Percentiles rank a stretch among this genome's conserved stretches.
Evolutionary conservation across 129 eudicot species (phyloP).

Genomic region (Flaveria bidentis): DNA sequence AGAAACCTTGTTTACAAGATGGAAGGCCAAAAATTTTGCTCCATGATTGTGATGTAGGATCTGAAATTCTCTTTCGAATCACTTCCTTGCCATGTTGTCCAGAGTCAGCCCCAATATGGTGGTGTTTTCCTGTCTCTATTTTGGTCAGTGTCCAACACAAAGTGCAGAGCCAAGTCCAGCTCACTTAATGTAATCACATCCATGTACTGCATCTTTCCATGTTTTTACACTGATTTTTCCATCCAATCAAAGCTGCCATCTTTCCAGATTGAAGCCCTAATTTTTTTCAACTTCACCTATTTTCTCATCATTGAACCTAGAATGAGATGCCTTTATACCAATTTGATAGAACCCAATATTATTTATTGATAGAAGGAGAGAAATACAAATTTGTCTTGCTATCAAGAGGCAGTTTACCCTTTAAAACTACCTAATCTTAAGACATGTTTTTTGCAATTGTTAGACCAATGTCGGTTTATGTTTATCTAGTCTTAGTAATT

Average conservation of each 20-base stretch:
- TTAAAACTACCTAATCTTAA: background rate
- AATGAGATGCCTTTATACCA: background rate
- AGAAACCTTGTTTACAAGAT: slow-evolving; percentile 1
- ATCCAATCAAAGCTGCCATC: background rate
- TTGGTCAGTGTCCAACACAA: background rate
- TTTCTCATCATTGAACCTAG: background rate
- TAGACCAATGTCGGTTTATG: no score
- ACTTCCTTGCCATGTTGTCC: slow-evolving; percentile 2
- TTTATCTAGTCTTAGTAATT: no score
- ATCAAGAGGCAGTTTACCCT: background rate
- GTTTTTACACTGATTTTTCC: background rate
- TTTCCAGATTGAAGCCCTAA: background rate
- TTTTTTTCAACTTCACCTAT: background rate
- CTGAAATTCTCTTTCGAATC: background rate
- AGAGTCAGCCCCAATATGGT: background rate
- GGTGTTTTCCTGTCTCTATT: background rate
- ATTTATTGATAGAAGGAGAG: background rate
- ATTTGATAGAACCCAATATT: background rate
- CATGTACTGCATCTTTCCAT: background rate
- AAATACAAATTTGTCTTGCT: background rate
- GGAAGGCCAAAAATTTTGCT: background rate
- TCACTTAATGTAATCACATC: background rate
- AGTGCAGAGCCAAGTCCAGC: background rate
- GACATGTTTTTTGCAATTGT: no score
- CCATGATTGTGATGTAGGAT: background rate